Conservation (phyloP, 1,284 basidiomycete genomes). For the Apiotrichum montevideense region DNA sequence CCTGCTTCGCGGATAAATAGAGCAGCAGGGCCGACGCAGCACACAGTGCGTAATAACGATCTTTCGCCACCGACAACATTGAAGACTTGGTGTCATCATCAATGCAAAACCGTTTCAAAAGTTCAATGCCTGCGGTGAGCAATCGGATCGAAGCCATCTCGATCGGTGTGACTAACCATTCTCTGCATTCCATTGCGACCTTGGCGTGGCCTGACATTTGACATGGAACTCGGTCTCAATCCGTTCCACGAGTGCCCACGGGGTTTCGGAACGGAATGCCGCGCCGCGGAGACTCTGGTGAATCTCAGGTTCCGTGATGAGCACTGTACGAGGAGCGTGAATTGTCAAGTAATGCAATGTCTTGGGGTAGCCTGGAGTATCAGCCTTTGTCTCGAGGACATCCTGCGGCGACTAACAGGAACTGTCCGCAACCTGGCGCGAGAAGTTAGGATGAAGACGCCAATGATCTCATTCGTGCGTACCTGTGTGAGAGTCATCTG, state of each 20-base stretch:
- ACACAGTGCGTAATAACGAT: conserved; percentile 83
- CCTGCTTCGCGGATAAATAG: conserved; percentile 61
- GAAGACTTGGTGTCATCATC: conserved; percentile 70
- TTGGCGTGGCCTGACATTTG: conserved; percentile 60
- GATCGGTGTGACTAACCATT: conserved; percentile 46
- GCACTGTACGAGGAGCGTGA: conserved; percentile 62
- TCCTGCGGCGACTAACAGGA: conserved; percentile 47
- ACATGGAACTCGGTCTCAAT: conserved; percentile 69
- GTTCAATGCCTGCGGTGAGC: conserved; percentile 59
- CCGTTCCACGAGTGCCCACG: conserved; percentile 58
- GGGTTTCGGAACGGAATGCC: no score
- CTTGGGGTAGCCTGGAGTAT: conserved; percentile 61
- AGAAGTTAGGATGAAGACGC: neutral
- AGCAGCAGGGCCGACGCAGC: conserved; percentile 80
- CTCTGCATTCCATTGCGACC: conserved; percentile 73
- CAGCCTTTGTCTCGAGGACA: no score
- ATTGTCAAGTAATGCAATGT: conserved; percentile 78
- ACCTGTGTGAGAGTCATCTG: conserved; percentile 21
- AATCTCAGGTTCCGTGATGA: conserved; percentile 60
- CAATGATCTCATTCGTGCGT: neutral
- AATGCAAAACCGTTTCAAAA: conserved; percentile 66
- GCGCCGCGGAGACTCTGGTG: neutral
- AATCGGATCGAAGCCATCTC: neutral
- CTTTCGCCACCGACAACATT: conserved; percentile 63
- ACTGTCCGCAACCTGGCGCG: conserved; percentile 64